phyloP scores from a whole-genome alignment of 2,329 filamentous ascomycete genomes.

The Didymella sp. region DNA sequence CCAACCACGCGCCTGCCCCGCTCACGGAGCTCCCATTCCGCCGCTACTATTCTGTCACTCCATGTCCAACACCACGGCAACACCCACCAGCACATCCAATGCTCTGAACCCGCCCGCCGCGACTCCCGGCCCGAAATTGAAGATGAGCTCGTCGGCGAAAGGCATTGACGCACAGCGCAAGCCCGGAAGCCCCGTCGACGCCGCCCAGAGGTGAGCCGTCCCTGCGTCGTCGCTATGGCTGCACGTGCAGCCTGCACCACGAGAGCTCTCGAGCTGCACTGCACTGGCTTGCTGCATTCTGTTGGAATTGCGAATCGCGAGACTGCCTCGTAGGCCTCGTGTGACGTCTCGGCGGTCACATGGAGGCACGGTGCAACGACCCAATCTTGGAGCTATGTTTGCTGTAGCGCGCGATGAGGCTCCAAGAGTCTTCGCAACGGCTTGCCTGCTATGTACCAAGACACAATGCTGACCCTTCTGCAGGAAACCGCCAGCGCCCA shows the following conservation, averaged over 20 bases:
- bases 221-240: background rate
- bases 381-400: constrained; percentile 2
- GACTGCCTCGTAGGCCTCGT: constrained; percentile 18
- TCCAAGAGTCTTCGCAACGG: too few relatives aligned
- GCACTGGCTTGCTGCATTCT: too few relatives aligned
- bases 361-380: constrained; percentile 44
- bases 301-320: too few relatives aligned
- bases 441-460: too few relatives aligned
- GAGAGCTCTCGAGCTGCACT: too few relatives aligned
- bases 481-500: constrained; percentile 61
- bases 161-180: constrained; percentile 61
- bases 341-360: constrained; percentile 45
- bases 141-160: constrained; percentile 59
- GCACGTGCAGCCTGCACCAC: background rate
- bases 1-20: constrained; percentile 1
- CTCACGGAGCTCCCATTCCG: constrained; percentile 22
- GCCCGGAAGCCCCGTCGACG: constrained; percentile 63
- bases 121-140: constrained; percentile 53
- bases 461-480: constrained; percentile 40
- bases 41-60: constrained; percentile 28
- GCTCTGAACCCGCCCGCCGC: constrained; percentile 46
- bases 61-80: constrained; percentile 41
- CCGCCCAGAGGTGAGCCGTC: constrained; percentile 59
- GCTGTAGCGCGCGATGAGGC: too few relatives aligned
- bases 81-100: constrained; percentile 44